A percentile compares a stretch with the other conserved stretches of the same genome.
phyloP scores from a whole-genome alignment of 1,284 basidiomycete species.

The Amylostereum chailletii region DNA sequence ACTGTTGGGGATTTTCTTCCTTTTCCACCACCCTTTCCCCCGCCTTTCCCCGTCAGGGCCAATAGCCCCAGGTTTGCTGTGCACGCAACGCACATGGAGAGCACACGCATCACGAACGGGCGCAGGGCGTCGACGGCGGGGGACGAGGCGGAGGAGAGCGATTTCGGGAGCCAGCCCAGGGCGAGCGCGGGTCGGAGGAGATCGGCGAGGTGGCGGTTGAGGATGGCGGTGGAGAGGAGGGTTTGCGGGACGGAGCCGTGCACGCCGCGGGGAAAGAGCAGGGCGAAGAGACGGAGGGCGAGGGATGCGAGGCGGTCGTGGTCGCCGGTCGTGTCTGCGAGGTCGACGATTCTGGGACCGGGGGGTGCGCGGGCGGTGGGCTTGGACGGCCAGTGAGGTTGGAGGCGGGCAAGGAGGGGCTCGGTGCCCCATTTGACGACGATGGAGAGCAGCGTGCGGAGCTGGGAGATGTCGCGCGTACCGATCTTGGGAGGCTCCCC shows the following conservation, averaged over 20 bases:
- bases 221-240: conserved; percentile 48
- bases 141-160: conserved; percentile 31
- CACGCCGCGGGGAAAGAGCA: conserved; percentile 45
- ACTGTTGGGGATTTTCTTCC: no score
- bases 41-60: no score
- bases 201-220: conserved; percentile 50
- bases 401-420: conserved; percentile 36
- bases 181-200: conserved; percentile 49
- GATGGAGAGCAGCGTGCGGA: conserved; percentile 58
- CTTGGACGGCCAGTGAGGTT: conserved; percentile 33
- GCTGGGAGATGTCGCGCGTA: conserved; percentile 50
- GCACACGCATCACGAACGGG: conserved; percentile 42
- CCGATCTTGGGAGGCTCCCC: conserved; percentile 38
- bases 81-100: conserved; percentile 45
- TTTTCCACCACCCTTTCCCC: no score
- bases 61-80: no score
- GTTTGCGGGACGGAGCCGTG: conserved; percentile 41
- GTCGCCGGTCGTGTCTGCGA: conserved; percentile 32
- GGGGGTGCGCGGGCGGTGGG: conserved; percentile 11
- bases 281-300: conserved; percentile 30
- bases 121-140: conserved; percentile 28
- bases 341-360: conserved; percentile 31
- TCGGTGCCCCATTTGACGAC: conserved; percentile 64
- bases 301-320: conserved; percentile 33
- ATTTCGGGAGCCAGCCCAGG: conserved; percentile 64